phyloP scores from a whole-genome alignment of 73 alveolate genomes.

The Blepharisma stoltei region DNA sequence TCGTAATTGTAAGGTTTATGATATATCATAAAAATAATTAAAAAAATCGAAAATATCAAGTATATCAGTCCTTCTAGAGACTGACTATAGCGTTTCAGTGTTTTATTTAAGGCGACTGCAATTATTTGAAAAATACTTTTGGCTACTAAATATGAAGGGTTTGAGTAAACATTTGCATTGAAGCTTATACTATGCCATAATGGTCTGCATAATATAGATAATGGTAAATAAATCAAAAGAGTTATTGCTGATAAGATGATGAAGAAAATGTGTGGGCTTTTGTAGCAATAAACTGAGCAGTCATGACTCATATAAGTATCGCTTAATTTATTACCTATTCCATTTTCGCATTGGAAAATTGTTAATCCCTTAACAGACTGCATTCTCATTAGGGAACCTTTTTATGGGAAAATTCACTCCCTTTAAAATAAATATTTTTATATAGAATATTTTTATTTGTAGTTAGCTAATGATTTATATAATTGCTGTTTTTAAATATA shows the following conservation, averaged over 20 bases:
- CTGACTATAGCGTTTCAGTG: not conserved
- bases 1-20: slow-evolving; percentile 4
- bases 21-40: not conserved
- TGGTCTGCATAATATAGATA: slow-evolving; percentile 10
- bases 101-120: slow-evolving; percentile 7
- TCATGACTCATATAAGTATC: not conserved
- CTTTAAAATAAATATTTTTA: too few relatives aligned
- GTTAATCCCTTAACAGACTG: too few relatives aligned
- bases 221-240: not conserved
- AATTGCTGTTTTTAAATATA: too few relatives aligned
- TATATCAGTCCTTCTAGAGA: not conserved
- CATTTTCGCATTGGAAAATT: not conserved
- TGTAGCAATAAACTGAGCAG: not conserved
- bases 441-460: too few relatives aligned
- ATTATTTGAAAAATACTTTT: slow-evolving; percentile 4
- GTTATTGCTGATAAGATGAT: not conserved
- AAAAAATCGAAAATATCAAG: not conserved
- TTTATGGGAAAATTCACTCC: too few relatives aligned
- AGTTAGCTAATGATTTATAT: too few relatives aligned
- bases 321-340: not conserved
- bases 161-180: not conserved
- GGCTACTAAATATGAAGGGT: not conserved
- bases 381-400: too few relatives aligned
- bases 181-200: not conserved
- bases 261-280: not conserved